These are phyloP conservation scores for Cetraspora pellucida DNA, from an alignment of 192 early-diverging fungal species.

Conservation along the genomic window DNA sequence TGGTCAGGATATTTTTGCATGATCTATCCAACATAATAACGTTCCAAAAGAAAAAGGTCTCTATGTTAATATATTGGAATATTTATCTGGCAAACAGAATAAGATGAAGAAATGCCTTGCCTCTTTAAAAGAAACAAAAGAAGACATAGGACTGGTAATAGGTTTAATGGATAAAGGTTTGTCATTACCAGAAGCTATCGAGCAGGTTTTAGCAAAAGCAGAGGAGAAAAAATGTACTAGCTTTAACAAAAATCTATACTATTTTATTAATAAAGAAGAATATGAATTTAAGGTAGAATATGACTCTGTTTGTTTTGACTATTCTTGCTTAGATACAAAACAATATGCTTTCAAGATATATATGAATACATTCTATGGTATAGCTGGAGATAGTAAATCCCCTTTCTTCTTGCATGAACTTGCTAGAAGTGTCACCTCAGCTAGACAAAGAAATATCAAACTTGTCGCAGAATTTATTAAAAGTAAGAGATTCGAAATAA, in stretches of 20 bases:
- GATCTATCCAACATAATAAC: not conserved
- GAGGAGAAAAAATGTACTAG: not conserved
- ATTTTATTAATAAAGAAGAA: not conserved
- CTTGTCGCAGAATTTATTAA: not conserved
- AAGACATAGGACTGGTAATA: not conserved
- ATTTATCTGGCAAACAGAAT: not conserved
- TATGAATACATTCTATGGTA: conserved; percentile 27
- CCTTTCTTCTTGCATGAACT: conserved; percentile 1
- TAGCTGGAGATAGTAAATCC: not conserved
- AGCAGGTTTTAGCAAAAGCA: not conserved
- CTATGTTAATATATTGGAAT: too few relatives aligned
- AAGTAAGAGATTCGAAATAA: not conserved
- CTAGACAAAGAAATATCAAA: conserved; percentile 11
- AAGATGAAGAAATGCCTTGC: not conserved
- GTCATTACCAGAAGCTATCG: not conserved
- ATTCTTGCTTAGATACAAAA: not conserved
- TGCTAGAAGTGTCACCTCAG: not conserved
- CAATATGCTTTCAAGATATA: not conserved
- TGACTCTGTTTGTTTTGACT: not conserved
- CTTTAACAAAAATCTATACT: not conserved
- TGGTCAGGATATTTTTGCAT: not conserved
- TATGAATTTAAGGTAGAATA: not conserved
- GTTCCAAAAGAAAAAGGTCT: too few relatives aligned
- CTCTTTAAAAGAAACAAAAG: not conserved
- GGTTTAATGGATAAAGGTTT: not conserved